Conservation (phyloP, 805 yeast species). For the Saturnispora sanitii region DNA sequence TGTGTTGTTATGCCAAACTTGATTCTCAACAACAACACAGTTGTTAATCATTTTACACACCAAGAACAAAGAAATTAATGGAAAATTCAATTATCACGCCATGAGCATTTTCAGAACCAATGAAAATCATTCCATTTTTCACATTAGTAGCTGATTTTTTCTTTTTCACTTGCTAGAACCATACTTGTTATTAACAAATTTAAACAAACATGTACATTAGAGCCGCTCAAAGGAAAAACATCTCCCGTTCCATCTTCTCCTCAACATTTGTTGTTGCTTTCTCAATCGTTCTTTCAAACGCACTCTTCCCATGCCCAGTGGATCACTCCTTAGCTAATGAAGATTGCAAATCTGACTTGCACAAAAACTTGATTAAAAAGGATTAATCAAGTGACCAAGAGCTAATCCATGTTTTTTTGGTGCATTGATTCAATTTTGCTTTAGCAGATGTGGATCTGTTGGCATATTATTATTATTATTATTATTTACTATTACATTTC, state of each 20-base stretch:
- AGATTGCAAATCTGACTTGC: conserved; percentile 17
- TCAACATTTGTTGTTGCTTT: conserved; percentile 70
- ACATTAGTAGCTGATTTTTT: conserved; percentile 10
- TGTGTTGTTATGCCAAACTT: conserved; percentile 23
- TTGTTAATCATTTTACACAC: no score
- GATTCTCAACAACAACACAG: no score
- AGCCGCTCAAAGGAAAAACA: conserved; percentile 45
- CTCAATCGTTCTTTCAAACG: conserved; percentile 31
- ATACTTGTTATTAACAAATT: background rate
- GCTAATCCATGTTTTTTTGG: no score
- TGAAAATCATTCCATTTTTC: background rate
- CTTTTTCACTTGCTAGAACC: background rate
- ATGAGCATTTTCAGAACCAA: background rate
- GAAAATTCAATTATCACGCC: no score
- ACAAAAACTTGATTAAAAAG: no score
- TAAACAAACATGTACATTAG: conserved; percentile 25
- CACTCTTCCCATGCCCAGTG: conserved; percentile 34
- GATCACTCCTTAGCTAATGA: conserved; percentile 33
- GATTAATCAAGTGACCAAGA: no score
- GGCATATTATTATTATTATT: background rate
- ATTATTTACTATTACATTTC: no score
- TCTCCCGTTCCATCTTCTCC: conserved; percentile 59
- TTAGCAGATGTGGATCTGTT: conserved; percentile 12
- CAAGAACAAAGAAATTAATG: background rate
- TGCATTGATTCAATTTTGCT: no score